phyloP scores from a whole-genome alignment of 768 basidiomycete species.

The Boletellus emodensis region DNA sequence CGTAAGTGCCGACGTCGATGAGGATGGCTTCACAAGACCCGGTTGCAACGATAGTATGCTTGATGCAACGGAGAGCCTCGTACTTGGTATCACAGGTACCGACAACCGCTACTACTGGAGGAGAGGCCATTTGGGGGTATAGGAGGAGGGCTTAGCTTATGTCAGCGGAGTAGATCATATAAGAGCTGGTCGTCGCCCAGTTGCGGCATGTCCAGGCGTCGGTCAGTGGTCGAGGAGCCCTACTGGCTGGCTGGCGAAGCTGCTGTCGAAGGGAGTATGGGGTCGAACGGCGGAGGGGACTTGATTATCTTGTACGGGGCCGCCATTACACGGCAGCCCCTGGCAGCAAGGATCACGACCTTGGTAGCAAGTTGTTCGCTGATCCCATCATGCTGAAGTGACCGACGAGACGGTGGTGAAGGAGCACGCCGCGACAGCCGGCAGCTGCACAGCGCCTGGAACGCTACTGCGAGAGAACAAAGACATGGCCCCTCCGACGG shows the following conservation, averaged over 20 bases:
- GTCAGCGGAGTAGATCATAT: slow-evolving; percentile 10
- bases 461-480: too few relatives aligned
- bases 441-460: too few relatives aligned
- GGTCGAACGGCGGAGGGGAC: slow-evolving; percentile 26
- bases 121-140: background rate
- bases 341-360: slow-evolving; percentile 19
- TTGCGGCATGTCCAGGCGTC: slow-evolving; percentile 17
- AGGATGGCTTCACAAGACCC: slow-evolving; percentile 25
- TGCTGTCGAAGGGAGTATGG: slow-evolving; percentile 28
- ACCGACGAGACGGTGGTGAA: slow-evolving; percentile 20
- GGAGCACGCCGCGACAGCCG: too few relatives aligned
- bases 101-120: slow-evolving; percentile 21
- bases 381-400: slow-evolving; percentile 29
- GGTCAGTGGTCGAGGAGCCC: slow-evolving; percentile 13
- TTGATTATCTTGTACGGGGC: slow-evolving; percentile 31
- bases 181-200: background rate
- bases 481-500: too few relatives aligned
- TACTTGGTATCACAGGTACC: slow-evolving; percentile 30
- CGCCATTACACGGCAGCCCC: slow-evolving; percentile 29
- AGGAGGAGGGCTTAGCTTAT: slow-evolving; percentile 6
- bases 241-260: slow-evolving; percentile 8
- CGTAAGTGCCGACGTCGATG: slow-evolving; percentile 21
- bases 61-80: slow-evolving; percentile 21
- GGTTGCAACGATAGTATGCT: slow-evolving; percentile 10
- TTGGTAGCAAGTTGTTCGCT: slow-evolving; percentile 5